Evolutionary conservation across 2,329 filamentous ascomycete species (phyloP).

Genomic region (Sporothrix brunneoviolacea): DNA sequence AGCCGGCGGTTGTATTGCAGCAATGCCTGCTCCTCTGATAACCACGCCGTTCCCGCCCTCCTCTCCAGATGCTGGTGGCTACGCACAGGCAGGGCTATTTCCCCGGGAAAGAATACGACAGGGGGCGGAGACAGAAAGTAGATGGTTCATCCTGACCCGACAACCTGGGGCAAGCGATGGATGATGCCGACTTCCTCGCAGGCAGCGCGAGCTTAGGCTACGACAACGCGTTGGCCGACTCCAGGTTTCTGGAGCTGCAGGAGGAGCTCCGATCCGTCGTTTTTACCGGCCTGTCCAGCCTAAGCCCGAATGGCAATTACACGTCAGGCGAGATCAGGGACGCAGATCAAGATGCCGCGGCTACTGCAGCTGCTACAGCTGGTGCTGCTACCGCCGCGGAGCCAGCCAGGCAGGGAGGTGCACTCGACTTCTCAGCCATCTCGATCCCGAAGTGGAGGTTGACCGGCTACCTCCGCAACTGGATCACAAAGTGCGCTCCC

Average conservation of each 20-base stretch:
- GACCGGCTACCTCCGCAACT: constrained; percentile 30
- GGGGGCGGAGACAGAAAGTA: too few relatives aligned
- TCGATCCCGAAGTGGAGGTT: not conserved
- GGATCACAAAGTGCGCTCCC: constrained; percentile 4
- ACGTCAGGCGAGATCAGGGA: constrained; percentile 31
- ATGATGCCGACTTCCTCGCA: not conserved
- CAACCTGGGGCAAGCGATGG: not conserved
- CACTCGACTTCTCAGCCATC: constrained; percentile 22
- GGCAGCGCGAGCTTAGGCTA: not conserved
- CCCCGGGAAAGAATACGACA: too few relatives aligned
- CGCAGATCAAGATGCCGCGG: constrained; percentile 18
- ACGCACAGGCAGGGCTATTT: too few relatives aligned
- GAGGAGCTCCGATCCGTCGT: constrained; percentile 41
- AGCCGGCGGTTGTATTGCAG: not conserved
- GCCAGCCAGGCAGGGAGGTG: constrained; percentile 25
- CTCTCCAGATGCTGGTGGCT: too few relatives aligned
- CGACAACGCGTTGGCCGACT: constrained; percentile 22
- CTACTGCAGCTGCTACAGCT: not conserved
- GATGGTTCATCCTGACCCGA: too few relatives aligned
- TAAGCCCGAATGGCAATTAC: constrained; percentile 11
- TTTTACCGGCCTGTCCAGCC: constrained; percentile 25
- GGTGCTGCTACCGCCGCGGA: not conserved
- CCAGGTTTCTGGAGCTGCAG: constrained; percentile 38
- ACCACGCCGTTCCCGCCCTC: too few relatives aligned
- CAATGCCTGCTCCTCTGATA: not conserved